A percentile compares a stretch with the other conserved stretches of the same genome.
Evolutionary conservation across 192 early-diverging fungal genomes (phyloP).

Genomic region (Chytriomyces hyalinus): DNA sequence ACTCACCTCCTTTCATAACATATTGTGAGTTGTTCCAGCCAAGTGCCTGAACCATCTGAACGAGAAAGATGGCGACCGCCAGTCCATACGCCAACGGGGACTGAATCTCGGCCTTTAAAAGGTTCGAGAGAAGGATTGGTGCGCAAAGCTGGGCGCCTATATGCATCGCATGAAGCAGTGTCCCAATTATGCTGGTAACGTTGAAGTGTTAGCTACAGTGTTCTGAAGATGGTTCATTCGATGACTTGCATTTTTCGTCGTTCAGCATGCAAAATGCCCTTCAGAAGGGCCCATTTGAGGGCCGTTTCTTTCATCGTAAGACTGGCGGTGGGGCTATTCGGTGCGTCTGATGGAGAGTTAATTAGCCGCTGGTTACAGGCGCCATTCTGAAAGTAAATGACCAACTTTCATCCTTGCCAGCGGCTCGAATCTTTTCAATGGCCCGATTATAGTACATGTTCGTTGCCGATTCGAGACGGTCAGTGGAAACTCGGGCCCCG

Average conservation of each 20-base stretch:
- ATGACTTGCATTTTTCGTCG: background rate
- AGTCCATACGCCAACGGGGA: conserved; percentile 8
- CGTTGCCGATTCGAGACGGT: background rate
- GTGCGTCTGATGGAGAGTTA: background rate
- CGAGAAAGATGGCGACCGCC: conserved; percentile 6
- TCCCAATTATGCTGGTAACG: background rate
- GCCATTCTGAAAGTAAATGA: background rate
- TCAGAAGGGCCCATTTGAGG: conserved; percentile 18
- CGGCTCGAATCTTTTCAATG: background rate
- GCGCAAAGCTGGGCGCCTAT: conserved; percentile 5
- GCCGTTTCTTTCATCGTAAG: conserved; percentile 9
- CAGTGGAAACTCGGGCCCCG: background rate
- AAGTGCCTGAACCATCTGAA: conserved; percentile 19
- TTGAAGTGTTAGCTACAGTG: background rate
- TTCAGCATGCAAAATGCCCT: conserved; percentile 7
- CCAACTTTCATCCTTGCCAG: background rate
- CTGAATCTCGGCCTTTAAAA: background rate
- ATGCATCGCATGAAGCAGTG: background rate
- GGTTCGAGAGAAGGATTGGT: conserved; percentile 5
- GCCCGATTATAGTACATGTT: background rate
- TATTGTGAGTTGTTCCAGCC: conserved; percentile 36
- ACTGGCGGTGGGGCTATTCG: background rate
- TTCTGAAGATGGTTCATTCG: background rate
- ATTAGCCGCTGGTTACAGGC: background rate
- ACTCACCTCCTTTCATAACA: conserved; percentile 12